Percentiles rank a stretch among this genome's conserved stretches.
Conservation (phyloP, 108 stramenopile species). For the Skeletonema grethae region DNA sequence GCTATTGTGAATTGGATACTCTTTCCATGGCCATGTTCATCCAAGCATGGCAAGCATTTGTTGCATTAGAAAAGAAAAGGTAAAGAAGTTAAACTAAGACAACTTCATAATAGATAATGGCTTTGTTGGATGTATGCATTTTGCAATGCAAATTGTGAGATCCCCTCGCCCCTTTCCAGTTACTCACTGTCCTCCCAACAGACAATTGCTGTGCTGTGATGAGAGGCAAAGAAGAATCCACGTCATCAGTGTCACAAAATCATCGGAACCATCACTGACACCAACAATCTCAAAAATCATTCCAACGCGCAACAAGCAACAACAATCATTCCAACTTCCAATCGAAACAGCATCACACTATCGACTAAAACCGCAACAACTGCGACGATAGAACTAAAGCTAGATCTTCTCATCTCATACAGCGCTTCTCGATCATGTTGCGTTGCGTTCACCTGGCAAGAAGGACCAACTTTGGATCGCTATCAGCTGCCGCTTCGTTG, state of each 20-base stretch:
- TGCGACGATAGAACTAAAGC: too few relatives aligned
- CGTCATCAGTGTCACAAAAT: too few relatives aligned
- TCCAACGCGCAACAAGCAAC: too few relatives aligned
- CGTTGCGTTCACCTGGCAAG: background rate
- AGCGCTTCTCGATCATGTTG: background rate
- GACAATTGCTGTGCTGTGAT: background rate
- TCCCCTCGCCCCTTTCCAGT: too few relatives aligned
- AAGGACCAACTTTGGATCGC: background rate
- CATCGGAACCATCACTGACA: background rate
- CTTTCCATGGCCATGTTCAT: constrained; percentile 63
- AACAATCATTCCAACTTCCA: too few relatives aligned
- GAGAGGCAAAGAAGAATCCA: too few relatives aligned
- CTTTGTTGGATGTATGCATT: background rate
- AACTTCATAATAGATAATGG: background rate
- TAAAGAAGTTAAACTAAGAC: background rate
- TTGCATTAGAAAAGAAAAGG: background rate
- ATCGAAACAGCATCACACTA: background rate
- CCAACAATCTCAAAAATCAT: background rate
- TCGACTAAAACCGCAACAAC: background rate
- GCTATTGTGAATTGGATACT: constrained; percentile 62
- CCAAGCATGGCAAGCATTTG: constrained; percentile 56
- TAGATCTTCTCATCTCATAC: background rate
- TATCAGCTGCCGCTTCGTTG: background rate
- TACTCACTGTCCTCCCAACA: background rate
- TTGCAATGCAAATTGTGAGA: too few relatives aligned